These are phyloP conservation scores for Penicillium angulare DNA, from an alignment of 495 filamentous ascomycete species.

Conservation along the genomic window DNA sequence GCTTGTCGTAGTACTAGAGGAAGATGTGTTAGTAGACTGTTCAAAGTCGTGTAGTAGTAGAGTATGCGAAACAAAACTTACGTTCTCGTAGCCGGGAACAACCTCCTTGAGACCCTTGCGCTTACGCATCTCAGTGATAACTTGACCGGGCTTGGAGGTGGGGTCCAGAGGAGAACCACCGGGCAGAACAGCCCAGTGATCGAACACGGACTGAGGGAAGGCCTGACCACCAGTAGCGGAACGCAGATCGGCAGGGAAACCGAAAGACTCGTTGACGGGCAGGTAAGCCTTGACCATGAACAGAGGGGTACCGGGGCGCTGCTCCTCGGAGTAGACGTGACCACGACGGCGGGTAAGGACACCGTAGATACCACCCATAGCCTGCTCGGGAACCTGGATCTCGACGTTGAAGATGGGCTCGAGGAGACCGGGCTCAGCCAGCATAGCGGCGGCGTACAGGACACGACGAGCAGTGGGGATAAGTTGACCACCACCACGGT, in stretches of 20 bases:
- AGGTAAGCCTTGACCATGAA: conserved; percentile 99
- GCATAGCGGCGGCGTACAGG: conserved; percentile 86
- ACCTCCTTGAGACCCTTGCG: conserved; percentile 98
- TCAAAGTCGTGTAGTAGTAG: background rate
- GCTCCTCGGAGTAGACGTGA: conserved; percentile 98
- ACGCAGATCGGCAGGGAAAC: conserved; percentile 97
- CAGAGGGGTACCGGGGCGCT: conserved; percentile 96
- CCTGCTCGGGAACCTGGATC: conserved; percentile 97
- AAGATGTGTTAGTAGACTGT: conserved; percentile 49
- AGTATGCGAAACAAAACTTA: conserved; percentile 66
- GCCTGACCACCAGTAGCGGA: conserved; percentile 91
- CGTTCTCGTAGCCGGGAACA: conserved; percentile 86
- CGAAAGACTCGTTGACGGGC: conserved; percentile 99
- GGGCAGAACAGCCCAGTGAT: conserved; percentile 94
- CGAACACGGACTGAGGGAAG: conserved; percentile 98
- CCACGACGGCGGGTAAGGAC: conserved; percentile 96
- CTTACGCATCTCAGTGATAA: conserved; percentile 90
- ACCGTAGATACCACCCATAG: conserved; percentile 99
- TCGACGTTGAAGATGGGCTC: conserved; percentile 99
- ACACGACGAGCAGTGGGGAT: conserved; percentile 98
- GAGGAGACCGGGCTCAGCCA: conserved; percentile 84
- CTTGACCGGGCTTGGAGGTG: conserved; percentile 78
- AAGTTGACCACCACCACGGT: conserved; percentile 98
- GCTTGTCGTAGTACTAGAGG: conserved; percentile 95
- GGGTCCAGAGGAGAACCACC: conserved; percentile 90